Percentiles rank a stretch among this genome's conserved stretches.
Evolutionary conservation across 2,329 filamentous ascomycete species (phyloP).

Genomic region (Helotiales sp.): DNA sequence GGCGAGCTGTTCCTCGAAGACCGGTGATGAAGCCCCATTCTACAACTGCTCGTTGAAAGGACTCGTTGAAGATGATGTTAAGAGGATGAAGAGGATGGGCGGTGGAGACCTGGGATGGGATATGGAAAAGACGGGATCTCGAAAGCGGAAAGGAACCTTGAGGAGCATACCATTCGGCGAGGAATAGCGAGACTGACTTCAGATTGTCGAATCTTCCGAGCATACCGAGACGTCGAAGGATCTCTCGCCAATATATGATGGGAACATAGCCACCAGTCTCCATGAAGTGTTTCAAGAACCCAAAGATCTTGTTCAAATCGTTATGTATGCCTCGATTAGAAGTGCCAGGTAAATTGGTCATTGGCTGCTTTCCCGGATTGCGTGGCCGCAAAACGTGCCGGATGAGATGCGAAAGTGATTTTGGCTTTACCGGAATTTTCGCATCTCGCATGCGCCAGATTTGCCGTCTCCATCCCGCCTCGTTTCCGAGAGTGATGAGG

Average conservation of each 20-base stretch:
- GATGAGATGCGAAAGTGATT: constrained; percentile 46
- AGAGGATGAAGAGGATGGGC: constrained; percentile 36
- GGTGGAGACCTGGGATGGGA: constrained; percentile 18
- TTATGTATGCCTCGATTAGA: constrained; percentile 16
- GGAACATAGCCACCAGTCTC: constrained; percentile 43
- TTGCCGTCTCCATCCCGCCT: constrained; percentile 29
- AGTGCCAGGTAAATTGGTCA: neutral
- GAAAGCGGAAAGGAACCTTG: neutral
- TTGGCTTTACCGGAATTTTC: constrained; percentile 41
- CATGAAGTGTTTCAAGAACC: constrained; percentile 47
- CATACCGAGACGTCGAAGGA: constrained; percentile 61
- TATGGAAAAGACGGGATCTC: constrained; percentile 7
- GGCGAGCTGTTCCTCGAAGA: constrained; percentile 3
- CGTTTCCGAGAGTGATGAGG: constrained; percentile 36
- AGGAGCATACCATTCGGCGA: constrained; percentile 43
- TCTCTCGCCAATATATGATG: constrained; percentile 53
- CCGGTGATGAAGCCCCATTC: constrained; percentile 47
- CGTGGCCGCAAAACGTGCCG: constrained; percentile 41
- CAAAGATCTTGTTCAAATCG: constrained; percentile 41
- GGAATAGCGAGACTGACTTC: constrained; percentile 48
- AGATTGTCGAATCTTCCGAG: constrained; percentile 50
- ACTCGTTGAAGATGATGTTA: constrained; percentile 41
- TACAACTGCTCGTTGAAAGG: constrained; percentile 47
- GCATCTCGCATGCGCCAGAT: constrained; percentile 47
- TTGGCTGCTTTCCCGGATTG: constrained; percentile 25